Evolutionary conservation across 2,329 filamentous ascomycete species (phyloP).

Genomic region (Apiospora hydei): DNA sequence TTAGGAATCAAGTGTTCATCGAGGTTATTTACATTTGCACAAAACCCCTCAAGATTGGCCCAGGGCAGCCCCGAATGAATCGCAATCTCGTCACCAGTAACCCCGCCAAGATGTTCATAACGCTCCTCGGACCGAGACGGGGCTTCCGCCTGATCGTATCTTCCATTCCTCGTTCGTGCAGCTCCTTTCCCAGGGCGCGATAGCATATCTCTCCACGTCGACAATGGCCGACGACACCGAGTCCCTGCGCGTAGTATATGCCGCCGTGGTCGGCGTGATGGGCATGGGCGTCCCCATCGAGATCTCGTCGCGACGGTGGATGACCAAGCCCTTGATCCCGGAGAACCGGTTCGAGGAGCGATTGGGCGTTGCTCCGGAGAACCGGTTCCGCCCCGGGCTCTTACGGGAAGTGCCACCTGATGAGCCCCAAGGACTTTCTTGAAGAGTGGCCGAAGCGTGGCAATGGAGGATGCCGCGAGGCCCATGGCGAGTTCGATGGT

Average conservation of each 20-base stretch:
- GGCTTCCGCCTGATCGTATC: not conserved
- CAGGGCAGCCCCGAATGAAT: not conserved
- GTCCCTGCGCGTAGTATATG: not conserved
- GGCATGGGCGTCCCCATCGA: constrained; percentile 14
- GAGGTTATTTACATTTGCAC: not conserved
- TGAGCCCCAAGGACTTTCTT: constrained; percentile 30
- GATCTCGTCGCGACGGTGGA: constrained; percentile 18
- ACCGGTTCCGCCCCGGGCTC: not conserved
- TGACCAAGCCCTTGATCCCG: not conserved
- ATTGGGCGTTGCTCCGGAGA: not conserved
- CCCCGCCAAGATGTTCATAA: not conserved
- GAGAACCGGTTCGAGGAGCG: not conserved
- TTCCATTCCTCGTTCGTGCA: not conserved
- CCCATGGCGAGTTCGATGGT: constrained; percentile 52
- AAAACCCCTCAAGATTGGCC: not conserved
- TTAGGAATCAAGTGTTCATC: not conserved
- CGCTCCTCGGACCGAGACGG: not conserved
- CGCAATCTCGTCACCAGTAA: not conserved
- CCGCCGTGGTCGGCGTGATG: not conserved
- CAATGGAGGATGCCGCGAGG: constrained; percentile 47
- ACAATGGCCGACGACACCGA: not conserved
- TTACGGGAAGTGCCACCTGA: not conserved
- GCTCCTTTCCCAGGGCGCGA: constrained; percentile 23
- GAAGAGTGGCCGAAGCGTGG: constrained; percentile 47
- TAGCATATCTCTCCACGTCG: constrained; percentile 13